Evolutionary conservation across 73 alveolate genomes (phyloP), one percentile per base, ranked within the genome.

Genomic region (Paramecium bursaria): DNA sequence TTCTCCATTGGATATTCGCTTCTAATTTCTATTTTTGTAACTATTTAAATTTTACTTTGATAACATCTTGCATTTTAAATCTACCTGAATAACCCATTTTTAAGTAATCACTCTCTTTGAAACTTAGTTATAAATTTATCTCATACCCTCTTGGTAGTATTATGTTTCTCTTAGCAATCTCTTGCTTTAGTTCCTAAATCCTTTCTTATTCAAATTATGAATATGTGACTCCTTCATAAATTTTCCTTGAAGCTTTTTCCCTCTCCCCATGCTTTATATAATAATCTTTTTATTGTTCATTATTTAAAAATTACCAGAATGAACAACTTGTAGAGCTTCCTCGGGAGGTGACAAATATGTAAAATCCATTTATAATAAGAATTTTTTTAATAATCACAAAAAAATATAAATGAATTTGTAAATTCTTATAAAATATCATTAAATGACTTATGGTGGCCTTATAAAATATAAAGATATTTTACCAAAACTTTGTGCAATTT

Each of bases 91-190:
- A 50, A n/a, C 54, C 7, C 30, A 77, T 54, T 54, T 55, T 77
- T 30, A 77, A 73, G 53, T 54, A 77, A 73, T 73, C 75, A 25
- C 88, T 77, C 53, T 77, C 88, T 9, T 77, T 77, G 48, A 61
- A 77, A 22, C 88, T 77, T 33, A 31, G 19, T 3, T 3, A 50
- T 22, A 4, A 5, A 22, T 23, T 35, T 39, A 42, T 35, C 39
- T 21, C 46, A 14, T 79, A 79, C 89, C 73, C 89, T 10, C 46
- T 42, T 53, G 89, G 77, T 0, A 79, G 25, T 21, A 23, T 3
- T 17, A 77, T 73, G 30, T 77, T 77, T 30, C 39, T 17, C 46
- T 77, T 42, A 33, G 48, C 39, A 17, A 77, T 73, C 50, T 53
- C 75, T 46, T 77, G 82, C 49, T 77, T 79, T 17, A 79, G 48